Conservation (phyloP, 2,329 filamentous ascomycete species). For the Thelonectria rubi region DNA sequence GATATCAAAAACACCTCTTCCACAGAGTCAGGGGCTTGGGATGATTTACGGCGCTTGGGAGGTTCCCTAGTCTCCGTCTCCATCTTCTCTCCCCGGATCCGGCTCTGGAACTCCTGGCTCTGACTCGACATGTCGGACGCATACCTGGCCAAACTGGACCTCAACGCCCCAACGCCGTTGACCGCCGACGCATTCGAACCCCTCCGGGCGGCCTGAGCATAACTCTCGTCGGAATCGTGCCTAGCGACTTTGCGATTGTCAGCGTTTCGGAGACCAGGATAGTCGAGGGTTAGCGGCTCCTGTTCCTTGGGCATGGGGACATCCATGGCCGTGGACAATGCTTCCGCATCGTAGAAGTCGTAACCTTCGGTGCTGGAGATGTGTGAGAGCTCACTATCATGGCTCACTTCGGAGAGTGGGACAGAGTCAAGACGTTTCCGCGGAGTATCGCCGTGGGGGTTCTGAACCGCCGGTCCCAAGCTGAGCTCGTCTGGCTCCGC, state of each 20-base stretch:
- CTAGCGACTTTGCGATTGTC: conserved; percentile 46
- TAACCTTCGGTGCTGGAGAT: conserved; percentile 68
- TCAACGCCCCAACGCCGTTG: conserved; percentile 33
- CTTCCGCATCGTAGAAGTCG: conserved; percentile 72
- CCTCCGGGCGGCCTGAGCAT: conserved; percentile 55
- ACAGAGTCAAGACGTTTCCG: conserved; percentile 60
- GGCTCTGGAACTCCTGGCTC: conserved; percentile 55
- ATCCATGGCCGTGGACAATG: conserved; percentile 61
- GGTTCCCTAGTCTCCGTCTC: conserved; percentile 25
- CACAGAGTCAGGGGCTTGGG: conserved; percentile 42
- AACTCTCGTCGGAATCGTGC: conserved; percentile 68
- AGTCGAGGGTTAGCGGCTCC: conserved; percentile 47
- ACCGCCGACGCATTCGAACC: conserved; percentile 24
- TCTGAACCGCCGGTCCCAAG: conserved; percentile 58
- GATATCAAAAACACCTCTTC: conserved; percentile 57
- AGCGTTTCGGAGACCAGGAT: conserved; percentile 44
- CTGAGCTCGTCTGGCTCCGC: conserved; percentile 60
- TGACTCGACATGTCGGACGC: conserved; percentile 40
- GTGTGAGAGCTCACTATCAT: conserved; percentile 58
- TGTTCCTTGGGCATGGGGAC: conserved; percentile 56
- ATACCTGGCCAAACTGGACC: conserved; percentile 43
- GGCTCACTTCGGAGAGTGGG: conserved; percentile 60
- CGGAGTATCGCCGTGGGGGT: conserved; percentile 47
- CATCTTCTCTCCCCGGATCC: conserved; percentile 55
- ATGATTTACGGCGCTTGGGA: conserved; percentile 13